Evolutionary conservation across 2,329 filamentous ascomycete species (phyloP).

Genomic region (Fusarium staphyleae): DNA sequence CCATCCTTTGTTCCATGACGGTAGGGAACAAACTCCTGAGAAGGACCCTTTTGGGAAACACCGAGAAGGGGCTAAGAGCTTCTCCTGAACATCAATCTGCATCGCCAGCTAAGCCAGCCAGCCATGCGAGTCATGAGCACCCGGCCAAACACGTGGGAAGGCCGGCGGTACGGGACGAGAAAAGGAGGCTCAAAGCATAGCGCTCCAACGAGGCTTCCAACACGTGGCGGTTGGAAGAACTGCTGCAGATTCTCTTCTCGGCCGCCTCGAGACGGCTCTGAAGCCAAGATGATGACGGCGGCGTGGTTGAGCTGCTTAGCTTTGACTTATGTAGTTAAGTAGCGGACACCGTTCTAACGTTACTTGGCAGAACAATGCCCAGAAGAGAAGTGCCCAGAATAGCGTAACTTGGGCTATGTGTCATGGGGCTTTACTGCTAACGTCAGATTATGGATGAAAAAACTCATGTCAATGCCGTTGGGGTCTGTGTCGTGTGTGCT

Average conservation of each 20-base stretch:
- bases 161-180: constrained; percentile 9
- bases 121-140: constrained; percentile 6
- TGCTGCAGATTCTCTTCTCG: background rate
- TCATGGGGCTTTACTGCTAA: background rate
- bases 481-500: constrained; percentile 7
- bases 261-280: background rate
- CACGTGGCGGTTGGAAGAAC: constrained; percentile 3
- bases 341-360: background rate
- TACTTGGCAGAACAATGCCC: no score
- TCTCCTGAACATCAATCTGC: background rate
- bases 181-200: constrained; percentile 4
- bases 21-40: no score
- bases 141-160: constrained; percentile 2
- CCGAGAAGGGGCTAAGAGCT: background rate
- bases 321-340: background rate
- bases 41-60: background rate
- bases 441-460: no score
- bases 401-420: background rate
- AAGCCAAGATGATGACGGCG: background rate
- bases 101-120: background rate
- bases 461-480: background rate
- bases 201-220: background rate
- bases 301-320: background rate
- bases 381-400: background rate
- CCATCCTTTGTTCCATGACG: background rate